A percentile compares a stretch with the other conserved stretches of the same genome.
Conservation (phyloP, 805 yeast species). For the Saturnispora zaruensis region DNA sequence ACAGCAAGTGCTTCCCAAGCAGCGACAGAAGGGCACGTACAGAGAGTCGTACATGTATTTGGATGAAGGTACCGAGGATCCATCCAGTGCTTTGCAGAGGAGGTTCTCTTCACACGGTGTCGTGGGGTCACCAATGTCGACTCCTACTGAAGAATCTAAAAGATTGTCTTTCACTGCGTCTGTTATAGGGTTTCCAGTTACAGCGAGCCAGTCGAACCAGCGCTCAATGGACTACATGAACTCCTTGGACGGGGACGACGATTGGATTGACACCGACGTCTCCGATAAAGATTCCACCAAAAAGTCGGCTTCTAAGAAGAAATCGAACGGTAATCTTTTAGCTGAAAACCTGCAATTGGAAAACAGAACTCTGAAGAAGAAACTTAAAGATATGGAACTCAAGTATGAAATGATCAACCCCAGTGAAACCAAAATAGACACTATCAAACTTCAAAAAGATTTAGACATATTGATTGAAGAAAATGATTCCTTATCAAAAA, state of each 20-base stretch:
- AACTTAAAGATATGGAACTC: constrained; percentile 15
- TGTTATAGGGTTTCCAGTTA: constrained; percentile 11
- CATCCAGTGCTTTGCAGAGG: constrained; percentile 7
- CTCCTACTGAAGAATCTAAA: constrained; percentile 8
- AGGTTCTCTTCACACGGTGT: constrained; percentile 10
- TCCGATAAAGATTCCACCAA: constrained; percentile 11
- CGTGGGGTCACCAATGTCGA: constrained; percentile 20
- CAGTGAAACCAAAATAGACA: constrained; percentile 14
- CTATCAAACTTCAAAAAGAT: constrained; percentile 10
- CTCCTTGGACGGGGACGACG: constrained; percentile 8
- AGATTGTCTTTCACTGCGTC: constrained; percentile 22
- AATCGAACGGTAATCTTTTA: constrained; percentile 7
- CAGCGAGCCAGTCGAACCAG: neutral
- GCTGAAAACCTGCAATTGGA: constrained; percentile 12
- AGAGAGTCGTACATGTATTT: constrained; percentile 5
- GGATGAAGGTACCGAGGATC: constrained; percentile 1
- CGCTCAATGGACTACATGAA: constrained; percentile 5
- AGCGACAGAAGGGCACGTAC: constrained; percentile 5
- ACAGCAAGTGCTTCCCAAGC: constrained; percentile 7
- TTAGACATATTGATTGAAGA: constrained; percentile 11
- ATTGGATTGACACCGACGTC: constrained; percentile 13
- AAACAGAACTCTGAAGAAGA: constrained; percentile 12
- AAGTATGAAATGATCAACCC: constrained; percentile 13
- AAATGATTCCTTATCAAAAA: constrained; percentile 10
- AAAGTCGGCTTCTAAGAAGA: neutral